phyloP scores from a whole-genome alignment of 495 filamentous ascomycete genomes.

The Podospora comata region DNA sequence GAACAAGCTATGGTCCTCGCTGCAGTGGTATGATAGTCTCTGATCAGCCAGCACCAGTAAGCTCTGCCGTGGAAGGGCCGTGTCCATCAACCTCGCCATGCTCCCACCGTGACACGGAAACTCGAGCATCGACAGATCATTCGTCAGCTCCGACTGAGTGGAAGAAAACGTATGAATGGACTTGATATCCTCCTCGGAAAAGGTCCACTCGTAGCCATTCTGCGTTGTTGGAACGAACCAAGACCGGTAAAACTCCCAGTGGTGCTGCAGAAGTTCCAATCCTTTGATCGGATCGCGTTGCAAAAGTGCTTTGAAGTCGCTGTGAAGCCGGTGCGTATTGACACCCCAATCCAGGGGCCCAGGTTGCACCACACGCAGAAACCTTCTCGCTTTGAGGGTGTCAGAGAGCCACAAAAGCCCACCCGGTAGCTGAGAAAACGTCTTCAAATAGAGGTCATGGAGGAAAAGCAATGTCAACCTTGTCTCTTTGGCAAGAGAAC shows the following conservation, averaged over 20 bases:
- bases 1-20: not conserved
- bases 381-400: not conserved
- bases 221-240: not conserved
- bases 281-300: not conserved
- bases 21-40: not conserved
- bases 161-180: not conserved
- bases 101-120: not conserved
- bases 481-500: not conserved
- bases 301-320: not conserved
- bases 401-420: not conserved
- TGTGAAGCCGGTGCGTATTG: not conserved
- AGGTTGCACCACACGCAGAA: not conserved
- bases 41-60: not conserved
- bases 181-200: not conserved
- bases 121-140: not conserved
- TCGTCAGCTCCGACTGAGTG: not conserved
- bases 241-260: not conserved
- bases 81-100: not conserved
- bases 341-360: not conserved
- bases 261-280: not conserved
- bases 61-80: not conserved
- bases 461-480: not conserved
- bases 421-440: not conserved
- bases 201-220: not conserved
- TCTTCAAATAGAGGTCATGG: not conserved